A percentile compares a stretch with the other conserved stretches of the same genome.
Conservation (phyloP, 2,329 filamentous ascomycete genomes). For the Raffaelea arxii region DNA sequence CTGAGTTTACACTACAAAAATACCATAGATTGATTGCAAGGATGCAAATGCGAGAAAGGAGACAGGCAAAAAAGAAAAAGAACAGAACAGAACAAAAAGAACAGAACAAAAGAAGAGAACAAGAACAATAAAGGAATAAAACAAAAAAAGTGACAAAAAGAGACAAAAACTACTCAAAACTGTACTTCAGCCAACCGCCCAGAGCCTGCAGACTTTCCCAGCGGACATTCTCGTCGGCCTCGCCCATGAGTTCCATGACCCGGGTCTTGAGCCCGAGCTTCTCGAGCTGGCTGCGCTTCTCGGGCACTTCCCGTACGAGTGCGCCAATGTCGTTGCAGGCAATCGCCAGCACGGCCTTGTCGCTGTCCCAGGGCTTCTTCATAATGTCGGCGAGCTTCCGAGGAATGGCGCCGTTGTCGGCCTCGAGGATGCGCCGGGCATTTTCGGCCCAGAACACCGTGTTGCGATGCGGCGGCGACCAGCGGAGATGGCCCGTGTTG, state of each 20-base stretch:
- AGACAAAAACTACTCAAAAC: background rate
- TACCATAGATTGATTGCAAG: too few species aligned
- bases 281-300: constrained; percentile 71
- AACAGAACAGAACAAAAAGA: too few species aligned
- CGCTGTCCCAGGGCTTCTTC: constrained; percentile 61
- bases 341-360: constrained; percentile 83
- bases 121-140: background rate
- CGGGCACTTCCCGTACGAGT: constrained; percentile 80
- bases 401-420: constrained; percentile 68
- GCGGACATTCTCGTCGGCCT: constrained; percentile 76
- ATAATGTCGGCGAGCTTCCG: constrained; percentile 80
- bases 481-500: constrained; percentile 75
- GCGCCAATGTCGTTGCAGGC: constrained; percentile 88
- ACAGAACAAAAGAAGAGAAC: background rate
- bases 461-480: constrained; percentile 86
- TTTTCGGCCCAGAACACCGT: constrained; percentile 88
- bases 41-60: too few species aligned
- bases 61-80: background rate
- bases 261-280: constrained; percentile 75
- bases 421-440: constrained; percentile 74
- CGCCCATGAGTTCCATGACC: constrained; percentile 90
- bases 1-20: background rate
- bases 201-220: constrained; percentile 89
- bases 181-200: constrained; percentile 55
- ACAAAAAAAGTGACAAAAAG: background rate